Base-by-base conservation (phyloP, 441 rosid species). In the Gossypium laxum region DNA sequence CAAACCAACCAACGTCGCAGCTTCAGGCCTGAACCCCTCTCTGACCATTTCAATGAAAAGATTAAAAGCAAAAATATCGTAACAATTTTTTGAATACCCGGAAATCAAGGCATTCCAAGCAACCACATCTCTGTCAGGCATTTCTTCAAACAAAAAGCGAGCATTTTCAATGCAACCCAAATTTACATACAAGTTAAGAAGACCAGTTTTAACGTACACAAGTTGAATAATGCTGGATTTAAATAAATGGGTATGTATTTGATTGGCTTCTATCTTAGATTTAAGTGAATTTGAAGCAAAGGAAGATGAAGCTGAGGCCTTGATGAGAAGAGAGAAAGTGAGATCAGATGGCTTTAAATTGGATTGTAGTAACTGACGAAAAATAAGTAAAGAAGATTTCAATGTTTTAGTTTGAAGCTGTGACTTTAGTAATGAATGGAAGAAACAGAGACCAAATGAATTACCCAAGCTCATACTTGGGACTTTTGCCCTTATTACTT, bases 21-120 rank as follows among this genome's bases (percentile, higher is more conserved):
- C 76, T 21, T 72, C 68, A 11, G 97, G 94, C 7, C 19, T 51
- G 72, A 87, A 80, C 2, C 92, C 94, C 68, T 81, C 78, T 75
- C 80, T 76, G 77, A 85, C 76, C 88, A 92, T 85, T 52, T 71
- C 75, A 15, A 80, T 71, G 75, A 90, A 87, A 12, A 76, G 70
- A 66, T 69, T 51, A 78, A 87, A 76, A 2, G 89, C 91, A 17
- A 76, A 54, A 50, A 41, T 61, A 54, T 79, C 86, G 52, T 52
- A 78, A 15, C 92, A 88, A 41, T 83, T 87, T 34, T 87, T 73
- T 1, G 97, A 88, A 52, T 83, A 89, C 62, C 93, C 97, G 74
- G 85, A 86, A 58, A 91, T 88, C 72, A 89, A 72, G 11, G 92
- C 92, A 61, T 91, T 91, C 97, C 97, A 91, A 70, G 87, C 77